Percentiles rank a stretch among this genome's conserved stretches.
Evolutionary conservation across 257 asterid genomes (phyloP).

Genomic region (Henckelia pumila): DNA sequence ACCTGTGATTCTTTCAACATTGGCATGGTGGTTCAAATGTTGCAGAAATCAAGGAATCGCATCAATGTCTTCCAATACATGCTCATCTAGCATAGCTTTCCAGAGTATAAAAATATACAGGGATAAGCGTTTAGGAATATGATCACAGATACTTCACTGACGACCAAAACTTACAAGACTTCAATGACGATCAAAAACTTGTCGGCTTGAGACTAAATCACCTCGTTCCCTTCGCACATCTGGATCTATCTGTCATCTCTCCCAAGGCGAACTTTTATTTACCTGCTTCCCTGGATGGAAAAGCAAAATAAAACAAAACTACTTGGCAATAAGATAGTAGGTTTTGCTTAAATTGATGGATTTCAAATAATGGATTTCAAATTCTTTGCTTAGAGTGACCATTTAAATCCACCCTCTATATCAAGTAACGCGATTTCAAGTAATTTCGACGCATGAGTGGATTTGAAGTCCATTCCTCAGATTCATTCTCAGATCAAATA

Average conservation of each 20-base stretch:
- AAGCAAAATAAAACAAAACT: background rate
- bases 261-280: slow-evolving; percentile 9
- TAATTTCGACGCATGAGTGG: too few species aligned
- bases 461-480: too few species aligned
- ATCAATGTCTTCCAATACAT: too few species aligned
- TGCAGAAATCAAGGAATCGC: too few species aligned
- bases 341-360: too few species aligned
- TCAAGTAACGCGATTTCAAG: too few species aligned
- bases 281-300: slow-evolving; percentile 43
- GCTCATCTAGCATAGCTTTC: background rate
- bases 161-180: slow-evolving; percentile 13
- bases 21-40: too few species aligned
- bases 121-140: background rate
- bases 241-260: slow-evolving; percentile 4
- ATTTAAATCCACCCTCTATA: too few species aligned
- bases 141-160: background rate
- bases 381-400: too few species aligned
- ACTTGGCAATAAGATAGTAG: too few species aligned
- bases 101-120: background rate
- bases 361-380: background rate
- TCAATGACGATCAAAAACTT: slow-evolving; percentile 13
- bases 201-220: slow-evolving; percentile 12
- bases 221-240: slow-evolving; percentile 13
- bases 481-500: too few species aligned
- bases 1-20: too few species aligned